Evolutionary conservation across 2,329 filamentous ascomycete genomes (phyloP).

Genomic region (Ophiostoma novo-ulmi): DNA sequence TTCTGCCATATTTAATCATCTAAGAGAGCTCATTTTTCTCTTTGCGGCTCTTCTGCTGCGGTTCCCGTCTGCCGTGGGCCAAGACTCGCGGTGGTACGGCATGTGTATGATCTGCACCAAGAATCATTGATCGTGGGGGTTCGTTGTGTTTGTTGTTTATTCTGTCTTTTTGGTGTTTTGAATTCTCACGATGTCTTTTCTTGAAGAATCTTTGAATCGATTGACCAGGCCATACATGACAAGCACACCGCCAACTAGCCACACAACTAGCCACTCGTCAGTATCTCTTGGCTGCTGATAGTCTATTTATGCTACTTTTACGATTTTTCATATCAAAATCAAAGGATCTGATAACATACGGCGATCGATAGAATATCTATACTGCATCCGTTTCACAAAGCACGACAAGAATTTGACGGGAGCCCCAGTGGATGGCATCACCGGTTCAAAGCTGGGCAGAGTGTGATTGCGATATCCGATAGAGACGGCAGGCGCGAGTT

Average conservation of each 20-base stretch:
- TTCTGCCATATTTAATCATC: background rate
- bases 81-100: background rate
- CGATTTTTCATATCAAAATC: background rate
- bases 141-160: background rate
- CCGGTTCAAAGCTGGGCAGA: background rate
- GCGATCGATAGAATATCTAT: background rate
- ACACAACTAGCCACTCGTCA: background rate
- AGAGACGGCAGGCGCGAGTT: background rate
- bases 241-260: background rate
- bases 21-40: background rate
- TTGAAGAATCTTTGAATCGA: no score
- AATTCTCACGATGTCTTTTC: no score
- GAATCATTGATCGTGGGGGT: background rate
- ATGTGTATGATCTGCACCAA: background rate
- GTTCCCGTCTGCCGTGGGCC: conserved; percentile 4
- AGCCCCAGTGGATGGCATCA: background rate
- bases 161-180: background rate
- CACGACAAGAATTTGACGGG: background rate
- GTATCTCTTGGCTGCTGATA: background rate
- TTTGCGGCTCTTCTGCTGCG: conserved; percentile 10
- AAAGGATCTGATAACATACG: background rate
- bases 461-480: background rate
- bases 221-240: background rate
- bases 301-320: background rate
- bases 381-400: background rate